These are phyloP conservation scores for Catharanthus roseus DNA, from an alignment of 257 asterid genomes.

Conservation along the genomic window DNA sequence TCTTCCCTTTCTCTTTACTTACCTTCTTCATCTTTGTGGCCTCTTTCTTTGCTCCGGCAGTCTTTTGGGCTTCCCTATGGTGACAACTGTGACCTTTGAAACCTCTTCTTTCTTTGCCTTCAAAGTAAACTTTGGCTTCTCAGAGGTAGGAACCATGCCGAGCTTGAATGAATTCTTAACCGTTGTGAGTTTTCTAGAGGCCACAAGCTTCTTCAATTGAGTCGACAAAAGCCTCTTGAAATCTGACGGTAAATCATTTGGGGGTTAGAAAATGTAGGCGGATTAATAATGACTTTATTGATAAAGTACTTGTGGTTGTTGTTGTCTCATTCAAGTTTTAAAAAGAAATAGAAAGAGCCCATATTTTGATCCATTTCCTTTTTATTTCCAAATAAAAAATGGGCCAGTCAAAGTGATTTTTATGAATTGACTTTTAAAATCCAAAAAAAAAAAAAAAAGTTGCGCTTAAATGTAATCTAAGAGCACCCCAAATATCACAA, in stretches of 20 bases:
- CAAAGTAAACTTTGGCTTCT: not conserved
- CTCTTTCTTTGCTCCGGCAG: not conserved
- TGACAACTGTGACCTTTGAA: not conserved
- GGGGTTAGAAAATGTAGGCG: no score
- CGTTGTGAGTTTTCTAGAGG: constrained; percentile 51
- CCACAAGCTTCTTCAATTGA: constrained; percentile 66
- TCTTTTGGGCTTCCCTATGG: not conserved
- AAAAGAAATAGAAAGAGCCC: no score
- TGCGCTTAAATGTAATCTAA: no score
- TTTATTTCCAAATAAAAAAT: no score
- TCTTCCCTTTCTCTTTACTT: constrained; percentile 14
- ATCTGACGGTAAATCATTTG: constrained; percentile 58
- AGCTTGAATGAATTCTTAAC: constrained; percentile 62
- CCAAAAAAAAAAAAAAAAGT: no score
- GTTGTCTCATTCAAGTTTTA: no score
- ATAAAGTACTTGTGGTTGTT: no score
- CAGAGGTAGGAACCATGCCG: not conserved
- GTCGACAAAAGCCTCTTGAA: constrained; percentile 57
- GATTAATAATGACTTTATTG: no score
- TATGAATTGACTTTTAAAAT: no score
- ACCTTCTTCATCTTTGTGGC: not conserved
- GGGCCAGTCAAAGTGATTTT: no score
- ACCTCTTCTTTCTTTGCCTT: not conserved
- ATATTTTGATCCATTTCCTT: no score
- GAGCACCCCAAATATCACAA: no score